Evolutionary conservation across 768 basidiomycete genomes (phyloP), one percentile per base, ranked within the genome.

Genomic region (Naganishia antarctica): DNA sequence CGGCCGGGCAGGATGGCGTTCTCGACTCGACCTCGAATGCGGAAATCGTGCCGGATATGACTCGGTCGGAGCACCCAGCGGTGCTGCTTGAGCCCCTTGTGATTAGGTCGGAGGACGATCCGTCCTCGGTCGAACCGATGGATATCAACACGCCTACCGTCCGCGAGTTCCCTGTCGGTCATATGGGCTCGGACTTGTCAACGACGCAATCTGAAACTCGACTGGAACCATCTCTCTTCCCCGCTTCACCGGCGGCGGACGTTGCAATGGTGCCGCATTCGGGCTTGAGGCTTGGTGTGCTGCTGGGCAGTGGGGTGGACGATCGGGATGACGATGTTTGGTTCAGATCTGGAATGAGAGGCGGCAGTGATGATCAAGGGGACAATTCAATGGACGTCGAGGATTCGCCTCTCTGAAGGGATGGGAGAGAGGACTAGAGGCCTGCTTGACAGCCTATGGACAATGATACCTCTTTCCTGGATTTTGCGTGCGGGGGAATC

Each of bases 231-330:
- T 57, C 53, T 11, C 13, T 57, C 13, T 57, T 57, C 37, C 53
- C 53, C 1, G 37, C 53, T 25, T 57, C 53, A 7, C n/a, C 53
- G 7, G 18, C 37, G 8, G 34, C 31, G 21, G 23, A 23, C 18
- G 23, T 16, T 18, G 31, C 18, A 15, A 8, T 34, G 18, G 50
- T 51, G 8, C 53, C 53, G 37, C 34, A 37, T 57, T 57, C 53
- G 12, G 53, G 53, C 16, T 15, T 57, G 53, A 26, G 53, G 13
- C 53, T 57, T 4, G 53, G 53, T 23, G 53, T 57, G 21, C 26
- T 57, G 53, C 53, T 57, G 18, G 53, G 53, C 18, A 57, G 53
- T 40, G 53, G 53, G 9, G 43, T 44, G 11, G 53, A 57, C n/a
- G 25, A 28, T 49, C 25, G 47, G 18, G 47, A 49, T 7, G 53